Base-by-base conservation (phyloP, 2,329 filamentous ascomycete species). In the Aureobasidium vineae region DNA sequence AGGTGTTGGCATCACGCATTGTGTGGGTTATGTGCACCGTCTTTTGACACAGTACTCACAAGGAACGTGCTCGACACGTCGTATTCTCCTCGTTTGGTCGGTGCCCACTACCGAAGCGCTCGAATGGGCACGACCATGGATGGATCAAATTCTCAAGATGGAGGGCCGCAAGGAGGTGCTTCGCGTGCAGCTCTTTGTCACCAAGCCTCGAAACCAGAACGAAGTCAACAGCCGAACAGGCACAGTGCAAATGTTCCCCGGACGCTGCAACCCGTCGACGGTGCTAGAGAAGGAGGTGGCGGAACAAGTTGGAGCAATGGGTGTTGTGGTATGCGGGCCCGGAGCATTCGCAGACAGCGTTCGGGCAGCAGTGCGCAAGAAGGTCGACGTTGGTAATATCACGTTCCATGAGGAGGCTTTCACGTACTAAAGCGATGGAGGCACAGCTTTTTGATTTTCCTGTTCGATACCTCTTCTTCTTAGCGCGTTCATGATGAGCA, bases 1-100 rank as follows among this genome's bases (percentile, higher is more conserved):
- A 66, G 90, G 90, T 72, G 88, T 93, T 15, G 90, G 90, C 69
- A 90, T 94, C 72, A 92, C 90, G 0, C 90, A 94, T 72, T 89
- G 90, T 70, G 86, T 92, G 31, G 88, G 89, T 63, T 89, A 91
- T 75, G 84, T 93, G 45, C 86, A 88, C 66, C 86, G 91, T 70
- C 84, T 94, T 0, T 85, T 93, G 33, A 80, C 83, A 6, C 89
- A 89, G 45, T 90, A 85, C 75, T 83, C 84, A 68, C 86, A 88
- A 69, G 87, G 87, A 66, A 91, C 87, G 0, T 87, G 89, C 6
- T 88, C 89, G 0, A 86, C 88, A 1, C 86, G 88, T 69, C 90
- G 88, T 74, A 83, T 93, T 59, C 81, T 91, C 5, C 83, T 94
- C 28, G 86, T 92, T 47, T 94, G 90, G 90, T 88, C 88, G 57